phyloP scores from a whole-genome alignment of 2,329 filamentous ascomycete genomes.

The Gaeumannomyces tritici region DNA sequence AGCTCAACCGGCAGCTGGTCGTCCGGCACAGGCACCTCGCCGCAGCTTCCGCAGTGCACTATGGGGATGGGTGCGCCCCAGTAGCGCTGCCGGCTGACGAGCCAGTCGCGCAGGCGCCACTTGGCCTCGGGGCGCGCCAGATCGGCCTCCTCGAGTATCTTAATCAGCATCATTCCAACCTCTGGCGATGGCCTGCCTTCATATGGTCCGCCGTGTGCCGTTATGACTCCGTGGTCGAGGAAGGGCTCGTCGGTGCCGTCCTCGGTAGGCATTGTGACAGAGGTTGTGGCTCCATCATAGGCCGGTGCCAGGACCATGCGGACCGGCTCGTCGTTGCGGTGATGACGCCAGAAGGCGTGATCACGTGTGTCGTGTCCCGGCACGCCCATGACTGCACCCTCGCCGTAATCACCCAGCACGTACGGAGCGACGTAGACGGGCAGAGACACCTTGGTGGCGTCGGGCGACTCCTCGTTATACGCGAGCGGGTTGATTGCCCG shows the following conservation, averaged over 20 bases:
- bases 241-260: constrained; percentile 40
- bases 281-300: constrained; percentile 34
- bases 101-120: constrained; percentile 81
- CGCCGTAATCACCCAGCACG: constrained; percentile 75
- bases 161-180: constrained; percentile 51
- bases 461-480: constrained; percentile 38
- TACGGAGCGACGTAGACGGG: constrained; percentile 79
- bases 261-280: constrained; percentile 13
- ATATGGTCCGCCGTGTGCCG: constrained; percentile 54
- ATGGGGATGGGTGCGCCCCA: constrained; percentile 91
- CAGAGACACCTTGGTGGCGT: constrained; percentile 44
- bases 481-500: constrained; percentile 58
- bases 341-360: constrained; percentile 68
- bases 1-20: constrained; percentile 68
- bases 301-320: constrained; percentile 50
- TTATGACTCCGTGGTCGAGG: constrained; percentile 58
- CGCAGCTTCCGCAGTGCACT: constrained; percentile 69
- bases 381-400: constrained; percentile 86
- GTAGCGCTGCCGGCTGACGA: constrained; percentile 85
- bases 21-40: constrained; percentile 67
- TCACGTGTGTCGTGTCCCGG: constrained; percentile 77
- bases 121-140: constrained; percentile 57
- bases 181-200: constrained; percentile 52
- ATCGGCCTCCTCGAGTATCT: constrained; percentile 40
- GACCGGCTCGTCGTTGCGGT: constrained; percentile 51